Base-by-base conservation (phyloP, 2,329 filamentous ascomycete species). In the Colletotrichum trifolii region DNA sequence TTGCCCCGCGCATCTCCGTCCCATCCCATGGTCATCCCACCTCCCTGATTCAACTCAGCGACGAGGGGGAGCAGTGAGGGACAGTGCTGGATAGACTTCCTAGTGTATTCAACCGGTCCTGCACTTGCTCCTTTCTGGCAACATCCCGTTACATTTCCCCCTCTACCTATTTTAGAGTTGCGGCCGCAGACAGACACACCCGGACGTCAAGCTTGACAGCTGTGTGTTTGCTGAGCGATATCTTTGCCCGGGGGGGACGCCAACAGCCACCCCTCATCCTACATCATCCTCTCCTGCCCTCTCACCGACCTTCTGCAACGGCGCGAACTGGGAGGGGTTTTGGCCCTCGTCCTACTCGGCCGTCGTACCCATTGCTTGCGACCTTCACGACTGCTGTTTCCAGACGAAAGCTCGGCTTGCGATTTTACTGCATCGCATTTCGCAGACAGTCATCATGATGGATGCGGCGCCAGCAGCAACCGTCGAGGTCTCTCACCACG, bases 11-110 rank as follows among this genome's bases (percentile, higher is more conserved):
- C 39, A 38, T 52, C 43, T 17, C 43, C 42, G 42, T 15, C 11
- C 45, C 15, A 25, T 54, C 46, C 42, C 53, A 53, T 57, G 42
- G 42, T 63, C 47, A 57, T 66, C 63, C 58, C 63, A 63, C 52
- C 63, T 63, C 58, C 58, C 58, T 57, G 47, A 63, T 66, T 66
- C 58, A 57, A 66, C 63, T 56, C 47, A 66, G 34, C 33, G 25
- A 57, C 63, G 60, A 64, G 54, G 54, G 60, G 64, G 64, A 52
- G 64, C 64, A 66, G 54, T 64, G 60, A 63, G 64, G 25, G 68
- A 61, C 67, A 67, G 68, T 63, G 66, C 62, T 67, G 66, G 63
- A 66, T 66, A 62, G 62, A 53, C 57, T 45, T 52, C 57, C 3
- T 25, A 25, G 25, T 25, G 25, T 64, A 64, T 65, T 67, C 64